A percentile compares a stretch with the other conserved stretches of the same genome.
Evolutionary conservation across 2,329 filamentous ascomycete genomes (phyloP).

Genomic region (Epichloe glyceriae): DNA sequence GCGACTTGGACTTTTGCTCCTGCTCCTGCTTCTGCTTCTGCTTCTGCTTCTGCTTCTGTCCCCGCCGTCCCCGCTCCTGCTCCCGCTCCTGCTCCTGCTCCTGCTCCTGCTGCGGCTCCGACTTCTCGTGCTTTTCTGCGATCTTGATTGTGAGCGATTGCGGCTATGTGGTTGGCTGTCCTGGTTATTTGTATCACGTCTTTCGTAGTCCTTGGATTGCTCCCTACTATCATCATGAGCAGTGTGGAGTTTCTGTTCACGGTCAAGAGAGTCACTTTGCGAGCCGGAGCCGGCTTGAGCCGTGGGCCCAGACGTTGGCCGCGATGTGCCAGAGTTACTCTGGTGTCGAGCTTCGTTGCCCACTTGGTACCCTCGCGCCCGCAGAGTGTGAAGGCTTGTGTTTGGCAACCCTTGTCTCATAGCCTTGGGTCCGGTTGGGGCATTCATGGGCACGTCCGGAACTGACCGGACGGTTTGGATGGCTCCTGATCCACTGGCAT

Average conservation of each 20-base stretch:
- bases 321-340: conserved; percentile 7
- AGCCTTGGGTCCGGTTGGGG: conserved; percentile 85
- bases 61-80: conserved; percentile 13
- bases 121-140: conserved; percentile 20
- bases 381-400: conserved; percentile 57
- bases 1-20: conserved; percentile 12
- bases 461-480: conserved; percentile 21
- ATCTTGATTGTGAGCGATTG: conserved; percentile 20
- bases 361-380: conserved; percentile 38
- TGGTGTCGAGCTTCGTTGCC: conserved; percentile 27
- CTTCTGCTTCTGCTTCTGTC: conserved; percentile 12
- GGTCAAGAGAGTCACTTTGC: conserved; percentile 34
- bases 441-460: conserved; percentile 46
- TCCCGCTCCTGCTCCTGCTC: conserved; percentile 9
- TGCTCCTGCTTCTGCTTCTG: conserved; percentile 12
- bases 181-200: conserved; percentile 12
- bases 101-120: conserved; percentile 14
- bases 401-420: conserved; percentile 85
- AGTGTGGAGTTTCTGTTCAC: conserved; percentile 22
- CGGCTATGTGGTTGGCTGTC: conserved; percentile 9
- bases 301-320: conserved; percentile 4
- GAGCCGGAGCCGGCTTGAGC: conserved; percentile 16
- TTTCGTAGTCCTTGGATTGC: conserved; percentile 14
- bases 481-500: conserved; percentile 14
- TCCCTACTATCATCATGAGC: conserved; percentile 18